These are phyloP conservation scores for Phyllosticta citriasiana DNA, from an alignment of 2,329 filamentous ascomycete genomes.

Conservation along the genomic window DNA sequence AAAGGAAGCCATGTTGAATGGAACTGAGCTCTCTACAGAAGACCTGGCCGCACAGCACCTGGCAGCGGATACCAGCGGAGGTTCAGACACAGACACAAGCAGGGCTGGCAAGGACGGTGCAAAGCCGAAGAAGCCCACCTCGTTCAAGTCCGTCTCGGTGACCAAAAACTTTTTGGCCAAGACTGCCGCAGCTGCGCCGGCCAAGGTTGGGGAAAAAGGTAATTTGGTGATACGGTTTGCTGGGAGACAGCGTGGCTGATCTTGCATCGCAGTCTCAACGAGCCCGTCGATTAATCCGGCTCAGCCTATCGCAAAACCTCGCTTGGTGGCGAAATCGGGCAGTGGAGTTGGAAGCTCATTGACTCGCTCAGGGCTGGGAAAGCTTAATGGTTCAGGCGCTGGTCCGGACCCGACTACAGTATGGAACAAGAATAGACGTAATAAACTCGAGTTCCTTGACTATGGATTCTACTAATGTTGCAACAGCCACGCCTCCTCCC, in stretches of 20 bases:
- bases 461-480: neutral
- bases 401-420: constrained; percentile 65
- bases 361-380: constrained; percentile 40
- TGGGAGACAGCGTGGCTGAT: neutral
- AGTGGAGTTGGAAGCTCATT: constrained; percentile 48
- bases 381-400: constrained; percentile 48
- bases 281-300: constrained; percentile 35
- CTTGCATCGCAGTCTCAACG: neutral
- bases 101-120: constrained; percentile 50
- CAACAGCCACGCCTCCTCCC: constrained; percentile 49
- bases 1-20: constrained; percentile 24
- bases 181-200: constrained; percentile 43
- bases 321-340: constrained; percentile 66
- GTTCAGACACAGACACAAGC: constrained; percentile 67
- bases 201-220: constrained; percentile 45
- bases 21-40: constrained; percentile 24
- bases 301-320: constrained; percentile 51
- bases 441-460: neutral
- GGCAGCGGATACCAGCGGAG: constrained; percentile 60
- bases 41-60: constrained; percentile 18
- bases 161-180: constrained; percentile 82
- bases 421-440: constrained; percentile 85
- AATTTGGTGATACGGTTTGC: neutral
- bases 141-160: constrained; percentile 77
- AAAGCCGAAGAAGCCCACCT: constrained; percentile 58